Conservation (phyloP, 371 early-diverging fungal species). For the Mucor lusitanicus region DNA sequence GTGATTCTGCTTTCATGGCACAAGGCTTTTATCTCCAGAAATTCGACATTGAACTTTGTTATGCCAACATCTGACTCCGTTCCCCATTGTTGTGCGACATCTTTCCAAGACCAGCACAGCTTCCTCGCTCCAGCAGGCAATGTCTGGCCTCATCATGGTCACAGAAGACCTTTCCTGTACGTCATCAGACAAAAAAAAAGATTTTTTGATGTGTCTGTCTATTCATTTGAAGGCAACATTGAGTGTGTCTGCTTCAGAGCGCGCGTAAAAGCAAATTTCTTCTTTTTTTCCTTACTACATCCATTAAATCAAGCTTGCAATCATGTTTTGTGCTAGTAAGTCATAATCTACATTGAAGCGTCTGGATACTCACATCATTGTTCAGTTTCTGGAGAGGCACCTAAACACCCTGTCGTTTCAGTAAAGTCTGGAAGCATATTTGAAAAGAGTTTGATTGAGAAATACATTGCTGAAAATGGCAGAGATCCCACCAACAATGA, state of each 20-base stretch:
- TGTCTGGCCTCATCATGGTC: background rate
- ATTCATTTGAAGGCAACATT: background rate
- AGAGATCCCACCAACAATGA: conserved; percentile 85
- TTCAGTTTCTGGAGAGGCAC: conserved; percentile 91
- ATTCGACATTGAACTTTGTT: background rate
- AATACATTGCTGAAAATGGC: conserved; percentile 83
- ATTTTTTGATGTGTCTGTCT: conserved; percentile 2
- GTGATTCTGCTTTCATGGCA: background rate
- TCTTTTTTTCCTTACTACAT: background rate
- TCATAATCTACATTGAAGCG: background rate
- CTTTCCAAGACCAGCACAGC: background rate
- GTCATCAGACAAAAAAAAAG: background rate
- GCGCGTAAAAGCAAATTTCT: conserved; percentile 2
- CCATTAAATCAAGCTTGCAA: background rate
- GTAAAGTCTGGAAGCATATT: conserved; percentile 82
- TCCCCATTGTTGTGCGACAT: background rate
- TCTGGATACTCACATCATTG: background rate
- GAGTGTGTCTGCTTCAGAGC: background rate
- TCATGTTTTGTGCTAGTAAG: conserved; percentile 17
- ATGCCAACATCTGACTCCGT: background rate
- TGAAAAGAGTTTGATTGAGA: conserved; percentile 85
- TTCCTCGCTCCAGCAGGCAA: background rate
- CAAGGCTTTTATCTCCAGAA: background rate
- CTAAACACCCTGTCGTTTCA: conserved; percentile 86
- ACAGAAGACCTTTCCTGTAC: background rate